Evolutionary conservation across 2,329 filamentous ascomycete genomes (phyloP), one percentile per base, ranked within the genome.

Genomic region (Monilinia vaccinii-corymbosi): DNA sequence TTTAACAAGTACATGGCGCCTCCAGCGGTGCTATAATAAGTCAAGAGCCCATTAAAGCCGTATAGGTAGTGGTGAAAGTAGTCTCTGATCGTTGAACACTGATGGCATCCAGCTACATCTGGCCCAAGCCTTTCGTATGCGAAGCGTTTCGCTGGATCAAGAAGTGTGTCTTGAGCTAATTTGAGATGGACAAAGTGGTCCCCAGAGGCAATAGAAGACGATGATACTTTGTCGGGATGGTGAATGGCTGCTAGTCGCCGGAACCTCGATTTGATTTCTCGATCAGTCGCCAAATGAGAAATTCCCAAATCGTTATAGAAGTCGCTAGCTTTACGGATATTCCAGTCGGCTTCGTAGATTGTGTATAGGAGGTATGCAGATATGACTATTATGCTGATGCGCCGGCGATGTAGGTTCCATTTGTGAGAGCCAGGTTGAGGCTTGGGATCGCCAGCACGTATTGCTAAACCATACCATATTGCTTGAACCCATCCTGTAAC

Each of bases 121-220:
- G 89, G 86, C 0, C 92, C 92, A 72, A 96, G 91, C 51, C 91
- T 85, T 71, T 96, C 91, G 75, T 97, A 97, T 9, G 90, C 91
- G 72, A 94, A 96, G 60, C 91, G 81, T 69, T 82, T 85, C 0
- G 84, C 85, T 2, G 88, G 83, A 70, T 94, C 85, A n/a, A 84
- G 76, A 18, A 97, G 82, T 0, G 87, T 89, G 69, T 97, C 94
- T 69, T 90, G 84, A 7, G 91, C 91, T 49, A 85, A 78, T 77
- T 92, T 93, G 68, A 97, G 80, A 69, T 88, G 85, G 50, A 97
- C 84, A 74, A 96, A 97, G 74, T 86, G 81, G 69, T 70, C 74
- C 46, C 74, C 73, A 47, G 73, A 71, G 28, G 73, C 64, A 23
- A 64, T 50, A 25, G 66, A 60, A 25, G 62, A 58, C 8, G 64